Evolutionary conservation across 1,284 basidiomycete genomes (phyloP).

Genomic region (Exsudoporus floridanus): DNA sequence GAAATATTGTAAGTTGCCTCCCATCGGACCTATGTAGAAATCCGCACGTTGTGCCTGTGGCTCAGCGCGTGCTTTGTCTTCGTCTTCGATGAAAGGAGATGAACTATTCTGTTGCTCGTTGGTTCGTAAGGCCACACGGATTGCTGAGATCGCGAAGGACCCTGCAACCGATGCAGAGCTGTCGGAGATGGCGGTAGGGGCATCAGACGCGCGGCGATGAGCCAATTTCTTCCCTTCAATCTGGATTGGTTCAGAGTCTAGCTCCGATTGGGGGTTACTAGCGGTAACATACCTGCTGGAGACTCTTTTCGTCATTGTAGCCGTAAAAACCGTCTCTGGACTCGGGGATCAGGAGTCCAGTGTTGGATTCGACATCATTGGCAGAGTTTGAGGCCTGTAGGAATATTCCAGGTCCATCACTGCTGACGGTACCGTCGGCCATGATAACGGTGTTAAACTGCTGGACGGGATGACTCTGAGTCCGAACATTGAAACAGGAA

Average conservation of each 20-base stretch:
- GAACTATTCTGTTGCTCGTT: conserved; percentile 20
- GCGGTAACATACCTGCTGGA: conserved; percentile 59
- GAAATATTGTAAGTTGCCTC: conserved; percentile 4
- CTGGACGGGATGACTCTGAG: background rate
- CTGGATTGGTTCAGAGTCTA: conserved; percentile 39
- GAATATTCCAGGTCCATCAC: background rate
- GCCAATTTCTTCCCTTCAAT: conserved; percentile 72
- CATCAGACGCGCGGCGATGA: conserved; percentile 51
- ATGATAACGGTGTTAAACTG: conserved; percentile 16
- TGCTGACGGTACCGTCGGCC: conserved; percentile 1
- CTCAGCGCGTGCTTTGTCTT: conserved; percentile 37
- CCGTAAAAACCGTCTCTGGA: conserved; percentile 71
- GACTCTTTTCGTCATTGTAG: conserved; percentile 71
- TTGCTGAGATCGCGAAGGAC: conserved; percentile 42
- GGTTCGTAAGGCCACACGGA: conserved; percentile 36
- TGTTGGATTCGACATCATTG: conserved; percentile 16
- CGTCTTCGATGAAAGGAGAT: conserved; percentile 41
- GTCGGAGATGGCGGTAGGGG: conserved; percentile 41
- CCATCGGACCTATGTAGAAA: background rate
- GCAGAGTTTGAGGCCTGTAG: conserved; percentile 4
- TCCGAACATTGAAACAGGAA: conserved; percentile 5
- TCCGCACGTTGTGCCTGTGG: conserved; percentile 29
- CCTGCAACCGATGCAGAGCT: conserved; percentile 37
- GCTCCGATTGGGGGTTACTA: background rate
- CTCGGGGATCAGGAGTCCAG: conserved; percentile 52